A percentile compares a stretch with the other conserved stretches of the same genome.
phyloP scores from a whole-genome alignment of 106 monocot species.

The Dioscorea dumetorum region DNA sequence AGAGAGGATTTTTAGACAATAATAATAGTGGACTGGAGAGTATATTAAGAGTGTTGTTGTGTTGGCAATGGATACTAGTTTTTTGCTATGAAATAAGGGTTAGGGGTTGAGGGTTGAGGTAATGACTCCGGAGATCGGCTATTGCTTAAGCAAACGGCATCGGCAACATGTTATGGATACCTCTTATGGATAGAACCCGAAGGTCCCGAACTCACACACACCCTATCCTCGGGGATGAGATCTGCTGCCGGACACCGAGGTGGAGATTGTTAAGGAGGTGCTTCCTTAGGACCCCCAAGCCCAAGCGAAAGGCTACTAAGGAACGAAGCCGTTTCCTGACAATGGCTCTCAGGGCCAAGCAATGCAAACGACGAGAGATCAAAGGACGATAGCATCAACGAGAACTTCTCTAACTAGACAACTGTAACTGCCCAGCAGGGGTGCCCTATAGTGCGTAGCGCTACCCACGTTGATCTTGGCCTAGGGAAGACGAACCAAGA shows the following conservation, averaged over 20 bases:
- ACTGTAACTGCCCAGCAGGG: too few species aligned
- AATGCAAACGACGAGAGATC: neutral
- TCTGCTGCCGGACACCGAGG: conserved; percentile 26
- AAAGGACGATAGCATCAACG: conserved; percentile 18
- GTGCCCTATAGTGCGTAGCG: too few species aligned
- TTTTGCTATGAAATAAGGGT: too few species aligned
- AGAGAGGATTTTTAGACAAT: too few species aligned
- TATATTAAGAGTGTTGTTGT: too few species aligned
- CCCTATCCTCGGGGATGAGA: neutral
- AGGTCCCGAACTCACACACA: too few species aligned
- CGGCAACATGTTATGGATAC: neutral
- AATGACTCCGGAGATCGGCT: neutral
- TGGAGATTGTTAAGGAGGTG: conserved; percentile 60
- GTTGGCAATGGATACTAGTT: too few species aligned
- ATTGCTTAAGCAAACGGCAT: conserved; percentile 2
- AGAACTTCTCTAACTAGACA: conserved; percentile 14
- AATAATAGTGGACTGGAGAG: too few species aligned
- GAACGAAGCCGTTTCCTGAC: neutral
- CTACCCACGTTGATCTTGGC: too few species aligned
- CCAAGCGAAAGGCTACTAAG: neutral
- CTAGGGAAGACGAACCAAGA: too few species aligned
- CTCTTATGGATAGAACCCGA: neutral
- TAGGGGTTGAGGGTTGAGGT: too few species aligned
- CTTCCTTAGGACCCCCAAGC: conserved; percentile 43
- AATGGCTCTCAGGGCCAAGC: neutral